Evolutionary conservation across 2,329 filamentous ascomycete genomes (phyloP).

Genomic region (Aureobasidium sp.): DNA sequence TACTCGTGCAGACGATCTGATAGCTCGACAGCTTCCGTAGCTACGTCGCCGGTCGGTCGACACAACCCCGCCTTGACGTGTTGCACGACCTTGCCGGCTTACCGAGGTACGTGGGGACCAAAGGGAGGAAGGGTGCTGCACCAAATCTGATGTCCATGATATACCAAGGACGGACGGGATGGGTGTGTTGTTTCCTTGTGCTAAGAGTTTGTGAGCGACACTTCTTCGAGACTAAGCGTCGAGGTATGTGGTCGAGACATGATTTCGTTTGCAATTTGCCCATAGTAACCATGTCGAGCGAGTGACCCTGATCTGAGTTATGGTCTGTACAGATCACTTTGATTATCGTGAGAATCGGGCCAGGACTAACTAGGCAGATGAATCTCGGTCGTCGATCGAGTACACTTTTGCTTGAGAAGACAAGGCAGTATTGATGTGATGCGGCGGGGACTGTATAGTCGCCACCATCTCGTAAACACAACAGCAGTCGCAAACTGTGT

Average conservation of each 20-base stretch:
- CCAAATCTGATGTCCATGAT: neutral
- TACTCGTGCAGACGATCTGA: neutral
- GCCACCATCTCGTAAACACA: neutral
- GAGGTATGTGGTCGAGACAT: neutral
- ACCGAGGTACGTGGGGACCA: conserved; percentile 1
- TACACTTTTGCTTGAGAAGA: neutral
- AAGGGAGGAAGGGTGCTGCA: neutral
- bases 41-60: neutral
- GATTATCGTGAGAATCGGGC: neutral
- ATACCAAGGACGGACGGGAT: neutral
- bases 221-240: neutral
- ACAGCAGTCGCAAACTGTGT: neutral
- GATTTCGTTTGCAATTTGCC: neutral
- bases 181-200: neutral
- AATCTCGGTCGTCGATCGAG: neutral
- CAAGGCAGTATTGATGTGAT: neutral
- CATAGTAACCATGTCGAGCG: neutral
- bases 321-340: neutral
- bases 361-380: neutral
- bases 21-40: neutral
- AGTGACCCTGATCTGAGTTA: neutral
- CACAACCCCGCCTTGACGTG: neutral
- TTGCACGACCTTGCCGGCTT: neutral
- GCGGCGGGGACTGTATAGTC: neutral
- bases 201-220: neutral